These are phyloP conservation scores for Aquanectria penicillioides DNA, from an alignment of 2,329 filamentous ascomycete species.

Conservation along the genomic window DNA sequence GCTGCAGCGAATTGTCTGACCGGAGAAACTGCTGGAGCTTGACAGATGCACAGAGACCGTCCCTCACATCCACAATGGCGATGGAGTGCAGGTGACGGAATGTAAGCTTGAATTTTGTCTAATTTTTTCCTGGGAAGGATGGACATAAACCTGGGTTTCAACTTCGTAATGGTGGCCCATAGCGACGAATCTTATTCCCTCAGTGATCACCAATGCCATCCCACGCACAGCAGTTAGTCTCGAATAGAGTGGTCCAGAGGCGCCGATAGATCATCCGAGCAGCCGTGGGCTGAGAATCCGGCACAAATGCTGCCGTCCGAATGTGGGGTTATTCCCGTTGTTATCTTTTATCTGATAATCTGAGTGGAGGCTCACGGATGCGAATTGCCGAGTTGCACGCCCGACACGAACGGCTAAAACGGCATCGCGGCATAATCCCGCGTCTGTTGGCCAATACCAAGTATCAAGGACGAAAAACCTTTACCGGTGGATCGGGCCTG, in stretches of 20 bases:
- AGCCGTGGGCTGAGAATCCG: constrained; percentile 18
- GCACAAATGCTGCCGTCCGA: not conserved
- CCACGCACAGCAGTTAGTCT: not conserved
- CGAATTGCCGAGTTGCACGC: not conserved
- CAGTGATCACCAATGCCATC: not conserved
- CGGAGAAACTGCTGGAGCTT: not conserved
- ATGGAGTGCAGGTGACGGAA: not conserved
- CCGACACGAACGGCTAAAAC: constrained; percentile 11
- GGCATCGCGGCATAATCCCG: constrained; percentile 7
- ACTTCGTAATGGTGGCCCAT: not conserved
- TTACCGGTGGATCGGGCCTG: not conserved
- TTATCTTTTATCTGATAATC: constrained; percentile 25
- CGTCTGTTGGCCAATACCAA: constrained; percentile 13
- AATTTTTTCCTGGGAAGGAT: too few relatives aligned
- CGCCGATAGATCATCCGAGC: constrained; percentile 19
- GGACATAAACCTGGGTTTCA: not conserved
- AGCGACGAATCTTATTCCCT: constrained; percentile 2
- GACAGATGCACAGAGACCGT: not conserved
- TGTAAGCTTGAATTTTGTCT: constrained; percentile 10
- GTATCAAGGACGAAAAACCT: not conserved
- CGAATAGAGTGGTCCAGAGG: not conserved
- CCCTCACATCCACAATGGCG: not conserved
- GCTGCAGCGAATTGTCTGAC: not conserved
- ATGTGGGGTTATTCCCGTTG: constrained; percentile 1
- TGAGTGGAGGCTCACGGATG: constrained; percentile 7